Evolutionary conservation across 176 grass and related monocot species (phyloP), one percentile per base, ranked within the genome.

Genomic region (Oryza coarctata): DNA sequence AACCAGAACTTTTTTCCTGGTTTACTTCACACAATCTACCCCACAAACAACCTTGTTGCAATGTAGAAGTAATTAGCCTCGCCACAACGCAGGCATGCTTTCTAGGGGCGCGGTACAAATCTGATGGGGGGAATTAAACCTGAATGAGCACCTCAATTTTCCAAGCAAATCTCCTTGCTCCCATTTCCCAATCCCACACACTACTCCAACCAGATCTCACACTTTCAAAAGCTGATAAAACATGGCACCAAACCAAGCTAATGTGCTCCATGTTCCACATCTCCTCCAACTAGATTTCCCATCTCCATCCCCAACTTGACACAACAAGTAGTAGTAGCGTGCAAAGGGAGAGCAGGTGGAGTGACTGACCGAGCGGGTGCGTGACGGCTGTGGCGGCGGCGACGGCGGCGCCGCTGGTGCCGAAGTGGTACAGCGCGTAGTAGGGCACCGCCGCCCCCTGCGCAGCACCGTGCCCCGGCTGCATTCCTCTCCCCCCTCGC

Each of bases 371-470:
- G 79, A 98, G 83, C 4, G 92, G 95, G 82, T 98, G 95, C 23
- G 92, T 98, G 71, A 90, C 65, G 71, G 90, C 23, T 18, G 92
- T 98, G 63, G 95, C 92, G 15, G 87, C 75, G 75, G 88, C 90
- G 71, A 94, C 95, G 67, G 95, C 79, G 23, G 85, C 71, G 76
- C 90, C 95, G 65, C 95, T 94, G 78, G 88, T 90, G 43, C 90
- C 84, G 82, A 98, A 95, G 58, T 92, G 88, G 80, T 75, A 84
- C 39, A 80, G 70, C 30, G 88, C 86, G 79, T 94, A 93, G 17
- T 43, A 43, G 40, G 9, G 10, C 40, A 67, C 36, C 31, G 85
- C 39, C 70, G 63, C 67, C 20, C 58, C 39, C 28, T 38, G 55
- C 15, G 23, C 34, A 26, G 78, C 71, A 40, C 57, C 82, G 58